Conservation (phyloP, 495 filamentous ascomycete genomes). For the Talaromyces ruber region DNA sequence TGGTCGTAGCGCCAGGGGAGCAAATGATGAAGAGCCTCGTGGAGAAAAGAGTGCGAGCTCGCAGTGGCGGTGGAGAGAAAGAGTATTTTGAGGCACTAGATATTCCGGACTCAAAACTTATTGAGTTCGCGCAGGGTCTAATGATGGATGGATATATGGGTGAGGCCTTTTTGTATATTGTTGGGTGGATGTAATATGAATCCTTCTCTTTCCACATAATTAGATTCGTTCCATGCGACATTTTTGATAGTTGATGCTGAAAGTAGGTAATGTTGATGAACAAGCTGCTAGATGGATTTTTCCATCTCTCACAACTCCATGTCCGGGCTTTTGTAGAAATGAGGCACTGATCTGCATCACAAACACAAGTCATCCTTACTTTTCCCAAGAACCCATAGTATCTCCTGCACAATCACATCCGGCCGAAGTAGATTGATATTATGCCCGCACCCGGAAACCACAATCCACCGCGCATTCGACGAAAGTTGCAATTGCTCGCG, state of each 20-base stretch:
- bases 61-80: conserved; percentile 14
- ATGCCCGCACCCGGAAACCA: conserved; percentile 39
- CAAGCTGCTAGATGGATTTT: too few relatives aligned
- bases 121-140: conserved; percentile 25
- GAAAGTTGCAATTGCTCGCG: conserved; percentile 35
- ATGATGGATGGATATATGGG: conserved; percentile 17
- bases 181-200: conserved; percentile 20
- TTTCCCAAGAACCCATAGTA: conserved; percentile 31
- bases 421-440: conserved; percentile 38
- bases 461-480: conserved; percentile 21
- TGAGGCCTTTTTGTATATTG: conserved; percentile 23
- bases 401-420: conserved; percentile 36
- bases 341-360: not conserved
- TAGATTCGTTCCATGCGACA: not conserved
- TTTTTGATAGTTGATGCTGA: not conserved
- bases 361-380: not conserved
- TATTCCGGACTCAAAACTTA: conserved; percentile 16
- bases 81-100: conserved; percentile 14
- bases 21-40: conserved; percentile 19
- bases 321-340: not conserved
- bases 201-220: not conserved
- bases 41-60: conserved; percentile 15
- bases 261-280: not conserved
- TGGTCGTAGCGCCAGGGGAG: conserved; percentile 21
- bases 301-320: not conserved